Conservation (phyloP, 2,329 filamentous ascomycete species). For the Coniochaeta sp. region DNA sequence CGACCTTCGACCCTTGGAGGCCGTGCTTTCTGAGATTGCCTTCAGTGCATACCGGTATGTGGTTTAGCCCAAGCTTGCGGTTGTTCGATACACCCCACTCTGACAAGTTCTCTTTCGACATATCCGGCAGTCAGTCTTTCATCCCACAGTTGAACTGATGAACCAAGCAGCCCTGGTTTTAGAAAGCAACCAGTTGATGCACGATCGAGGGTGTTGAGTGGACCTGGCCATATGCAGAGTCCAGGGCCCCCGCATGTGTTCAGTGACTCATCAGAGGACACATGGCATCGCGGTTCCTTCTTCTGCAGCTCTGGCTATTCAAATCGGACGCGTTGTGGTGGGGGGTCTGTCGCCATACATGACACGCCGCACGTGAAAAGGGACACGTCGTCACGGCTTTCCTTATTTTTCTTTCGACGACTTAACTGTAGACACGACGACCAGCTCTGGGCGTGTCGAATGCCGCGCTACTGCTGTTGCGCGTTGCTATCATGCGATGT, state of each 20-base stretch:
- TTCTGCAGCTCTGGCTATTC: background rate
- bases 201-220: conserved; percentile 10
- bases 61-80: background rate
- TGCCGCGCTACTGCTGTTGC: background rate
- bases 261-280: conserved; percentile 24
- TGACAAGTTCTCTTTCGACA: background rate
- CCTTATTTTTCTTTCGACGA: too few species aligned
- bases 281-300: conserved; percentile 11
- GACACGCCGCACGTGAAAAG: background rate
- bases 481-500: background rate
- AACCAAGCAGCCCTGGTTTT: conserved; percentile 5
- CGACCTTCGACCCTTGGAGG: too few species aligned
- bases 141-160: conserved; percentile 3
- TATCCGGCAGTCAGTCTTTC: too few species aligned
- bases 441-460: background rate
- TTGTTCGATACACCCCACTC: background rate
- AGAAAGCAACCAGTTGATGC: conserved; percentile 13
- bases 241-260: background rate
- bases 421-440: background rate
- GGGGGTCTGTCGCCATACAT: background rate
- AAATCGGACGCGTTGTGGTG: background rate
- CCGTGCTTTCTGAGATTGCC: too few species aligned
- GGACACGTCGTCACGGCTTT: background rate
- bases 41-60: too few species aligned
- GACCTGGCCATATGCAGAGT: conserved; percentile 6